Percentiles rank a stretch among this genome's conserved stretches.
phyloP scores from a whole-genome alignment of 371 early-diverging fungal genomes.

The Capillidium heterosporum region DNA sequence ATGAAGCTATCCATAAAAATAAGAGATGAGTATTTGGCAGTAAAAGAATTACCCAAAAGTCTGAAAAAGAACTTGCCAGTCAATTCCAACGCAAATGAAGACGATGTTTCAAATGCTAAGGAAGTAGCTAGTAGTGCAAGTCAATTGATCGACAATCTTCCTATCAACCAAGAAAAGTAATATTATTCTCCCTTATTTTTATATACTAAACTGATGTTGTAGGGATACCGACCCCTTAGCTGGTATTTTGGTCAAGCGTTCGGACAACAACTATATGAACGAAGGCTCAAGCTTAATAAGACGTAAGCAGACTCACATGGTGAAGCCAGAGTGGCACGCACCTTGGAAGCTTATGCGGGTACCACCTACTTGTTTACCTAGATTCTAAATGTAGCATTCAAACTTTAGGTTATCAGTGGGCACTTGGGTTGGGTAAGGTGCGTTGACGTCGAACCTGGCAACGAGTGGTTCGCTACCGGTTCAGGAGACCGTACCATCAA shows the following conservation, averaged over 20 bases:
- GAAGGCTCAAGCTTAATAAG: slow-evolving; percentile 35
- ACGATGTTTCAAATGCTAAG: not conserved
- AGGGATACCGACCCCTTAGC: not conserved
- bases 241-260: not conserved
- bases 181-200: not conserved
- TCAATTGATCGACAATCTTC: not conserved
- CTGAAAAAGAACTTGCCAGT: not conserved
- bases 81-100: slow-evolving; percentile 1
- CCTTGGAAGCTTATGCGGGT: slow-evolving; percentile 97
- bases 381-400: not conserved
- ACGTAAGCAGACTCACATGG: slow-evolving; percentile 27
- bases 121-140: not conserved
- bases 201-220: not conserved
- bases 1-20: slow-evolving; percentile 9
- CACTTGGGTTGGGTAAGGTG: slow-evolving; percentile 94
- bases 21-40: slow-evolving; percentile 8
- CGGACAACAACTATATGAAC: slow-evolving; percentile 3
- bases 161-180: not conserved
- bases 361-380: not conserved
- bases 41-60: slow-evolving; percentile 7
- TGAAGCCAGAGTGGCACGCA: slow-evolving; percentile 82
- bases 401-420: slow-evolving; percentile 62
- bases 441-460: slow-evolving; percentile 81
- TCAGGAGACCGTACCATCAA: slow-evolving; percentile 93
- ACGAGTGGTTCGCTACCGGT: slow-evolving; percentile 96